phyloP scores from a whole-genome alignment of 2,329 filamentous ascomycete genomes.

The Fusarium agapanthi region DNA sequence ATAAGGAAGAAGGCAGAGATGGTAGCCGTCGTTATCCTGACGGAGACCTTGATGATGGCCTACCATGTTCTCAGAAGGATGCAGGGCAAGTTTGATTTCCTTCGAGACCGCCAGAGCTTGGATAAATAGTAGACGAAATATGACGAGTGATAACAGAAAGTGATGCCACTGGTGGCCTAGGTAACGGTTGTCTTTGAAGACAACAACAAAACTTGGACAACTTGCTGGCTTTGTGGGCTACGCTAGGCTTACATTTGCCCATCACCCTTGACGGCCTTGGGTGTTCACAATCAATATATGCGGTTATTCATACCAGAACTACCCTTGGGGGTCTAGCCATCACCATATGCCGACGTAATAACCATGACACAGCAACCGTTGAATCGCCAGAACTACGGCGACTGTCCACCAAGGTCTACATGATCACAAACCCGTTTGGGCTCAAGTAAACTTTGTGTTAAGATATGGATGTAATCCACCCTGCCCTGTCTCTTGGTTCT shows the following conservation, averaged over 20 bases:
- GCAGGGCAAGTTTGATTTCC: conserved; percentile 43
- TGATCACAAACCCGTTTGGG: neutral
- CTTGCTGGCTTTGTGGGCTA: neutral
- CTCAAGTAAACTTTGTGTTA: neutral
- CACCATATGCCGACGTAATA: neutral
- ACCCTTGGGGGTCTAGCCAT: neutral
- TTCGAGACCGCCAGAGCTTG: conserved; percentile 32
- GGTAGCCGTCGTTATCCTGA: conserved; percentile 26
- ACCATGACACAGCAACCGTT: neutral
- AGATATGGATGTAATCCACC: conserved; percentile 13
- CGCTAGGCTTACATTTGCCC: neutral
- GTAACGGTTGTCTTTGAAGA: neutral
- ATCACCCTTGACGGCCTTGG: neutral
- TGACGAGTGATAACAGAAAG: neutral
- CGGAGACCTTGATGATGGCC: conserved; percentile 35
- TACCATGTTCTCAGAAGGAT: conserved; percentile 40
- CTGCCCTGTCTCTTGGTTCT: conserved; percentile 11
- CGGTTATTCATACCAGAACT: neutral
- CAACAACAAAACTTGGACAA: neutral
- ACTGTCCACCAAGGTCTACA: conserved; percentile 10
- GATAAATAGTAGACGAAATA: conserved; percentile 17
- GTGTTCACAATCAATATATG: neutral
- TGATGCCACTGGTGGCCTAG: neutral
- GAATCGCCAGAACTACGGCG: neutral
- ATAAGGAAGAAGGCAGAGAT: conserved; percentile 23